These are phyloP conservation scores for Eremochloa ophiuroides DNA, from an alignment of 176 grass and related monocot species.

Conservation along the genomic window DNA sequence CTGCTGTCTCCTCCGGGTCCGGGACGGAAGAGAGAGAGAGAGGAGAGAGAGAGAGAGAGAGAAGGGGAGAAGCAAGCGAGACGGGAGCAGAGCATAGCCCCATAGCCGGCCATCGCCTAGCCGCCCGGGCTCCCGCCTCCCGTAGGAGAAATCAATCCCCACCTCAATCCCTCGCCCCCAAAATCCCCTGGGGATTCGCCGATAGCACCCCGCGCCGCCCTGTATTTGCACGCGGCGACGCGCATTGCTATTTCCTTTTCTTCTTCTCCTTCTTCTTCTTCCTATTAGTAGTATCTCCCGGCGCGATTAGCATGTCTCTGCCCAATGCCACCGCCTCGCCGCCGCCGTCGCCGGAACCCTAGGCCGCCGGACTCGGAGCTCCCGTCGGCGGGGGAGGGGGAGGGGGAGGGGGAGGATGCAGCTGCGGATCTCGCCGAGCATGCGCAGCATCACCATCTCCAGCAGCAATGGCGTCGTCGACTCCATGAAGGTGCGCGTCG, in stretches of 20 bases:
- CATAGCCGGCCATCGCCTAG: conserved; percentile 7
- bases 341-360: conserved; percentile 55
- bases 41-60: neutral
- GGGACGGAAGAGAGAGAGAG: neutral
- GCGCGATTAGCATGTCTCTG: conserved; percentile 58
- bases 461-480: conserved; percentile 93
- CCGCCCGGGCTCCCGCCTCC: neutral
- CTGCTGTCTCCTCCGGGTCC: neutral
- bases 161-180: conserved; percentile 18
- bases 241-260: conserved; percentile 19
- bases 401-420: conserved; percentile 77
- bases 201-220: conserved; percentile 1
- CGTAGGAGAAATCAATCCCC: neutral
- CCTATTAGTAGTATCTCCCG: conserved; percentile 39
- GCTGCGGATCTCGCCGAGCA: conserved; percentile 99
- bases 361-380: conserved; percentile 47
- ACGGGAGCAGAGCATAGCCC: neutral
- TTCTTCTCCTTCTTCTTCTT: neutral
- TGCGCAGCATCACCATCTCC: conserved; percentile 99
- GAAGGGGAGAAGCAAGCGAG: neutral
- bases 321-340: conserved; percentile 59
- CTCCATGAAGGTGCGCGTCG: conserved; percentile 96
- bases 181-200: conserved; percentile 32
- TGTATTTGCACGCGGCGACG: conserved; percentile 29
- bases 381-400: conserved; percentile 61